phyloP scores from a whole-genome alignment of 176 grass and related monocot species.

The Triticum timopheevii region DNA sequence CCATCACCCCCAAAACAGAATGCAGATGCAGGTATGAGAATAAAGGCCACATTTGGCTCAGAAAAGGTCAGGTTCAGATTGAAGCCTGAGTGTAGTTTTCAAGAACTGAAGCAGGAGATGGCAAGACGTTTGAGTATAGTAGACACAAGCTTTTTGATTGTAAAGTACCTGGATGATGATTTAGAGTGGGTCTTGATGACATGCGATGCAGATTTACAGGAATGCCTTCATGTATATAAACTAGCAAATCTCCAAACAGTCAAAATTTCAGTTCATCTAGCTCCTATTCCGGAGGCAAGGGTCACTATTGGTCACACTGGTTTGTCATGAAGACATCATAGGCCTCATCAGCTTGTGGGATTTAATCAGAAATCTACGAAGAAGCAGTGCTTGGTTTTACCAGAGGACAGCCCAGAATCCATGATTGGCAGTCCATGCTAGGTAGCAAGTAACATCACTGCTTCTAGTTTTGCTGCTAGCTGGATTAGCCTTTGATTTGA shows the following conservation, averaged over 20 bases:
- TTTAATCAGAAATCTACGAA: slow-evolving; percentile 27
- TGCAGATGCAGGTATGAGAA: slow-evolving; percentile 51
- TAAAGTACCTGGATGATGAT: slow-evolving; percentile 95
- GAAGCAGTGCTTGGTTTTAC: slow-evolving; percentile 20
- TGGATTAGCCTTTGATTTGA: slow-evolving; percentile 38
- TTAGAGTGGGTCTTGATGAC: slow-evolving; percentile 93
- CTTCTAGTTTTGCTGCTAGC: slow-evolving; percentile 20
- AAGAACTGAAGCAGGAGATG: slow-evolving; percentile 81
- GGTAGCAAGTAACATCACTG: slow-evolving; percentile 24
- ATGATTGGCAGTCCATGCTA: slow-evolving; percentile 13
- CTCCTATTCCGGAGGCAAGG: slow-evolving; percentile 32
- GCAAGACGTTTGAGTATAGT: slow-evolving; percentile 67
- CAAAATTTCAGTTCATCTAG: slow-evolving; percentile 76
- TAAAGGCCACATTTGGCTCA: slow-evolving; percentile 77
- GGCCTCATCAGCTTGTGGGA: slow-evolving; percentile 14
- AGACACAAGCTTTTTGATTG: slow-evolving; percentile 48
- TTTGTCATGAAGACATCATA: slow-evolving; percentile 38
- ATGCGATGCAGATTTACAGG: slow-evolving; percentile 91
- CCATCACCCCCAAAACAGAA: slow-evolving; percentile 31
- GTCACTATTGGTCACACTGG: slow-evolving; percentile 27
- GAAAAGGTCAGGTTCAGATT: slow-evolving; percentile 83
- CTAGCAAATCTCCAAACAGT: slow-evolving; percentile 64
- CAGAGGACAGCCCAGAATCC: neutral
- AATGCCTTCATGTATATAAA: slow-evolving; percentile 85
- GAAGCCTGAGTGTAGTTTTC: slow-evolving; percentile 56